Evolutionary conservation across 768 basidiomycete species (phyloP), one percentile per base, ranked within the genome.

Genomic region (Suillus hirtellus): DNA sequence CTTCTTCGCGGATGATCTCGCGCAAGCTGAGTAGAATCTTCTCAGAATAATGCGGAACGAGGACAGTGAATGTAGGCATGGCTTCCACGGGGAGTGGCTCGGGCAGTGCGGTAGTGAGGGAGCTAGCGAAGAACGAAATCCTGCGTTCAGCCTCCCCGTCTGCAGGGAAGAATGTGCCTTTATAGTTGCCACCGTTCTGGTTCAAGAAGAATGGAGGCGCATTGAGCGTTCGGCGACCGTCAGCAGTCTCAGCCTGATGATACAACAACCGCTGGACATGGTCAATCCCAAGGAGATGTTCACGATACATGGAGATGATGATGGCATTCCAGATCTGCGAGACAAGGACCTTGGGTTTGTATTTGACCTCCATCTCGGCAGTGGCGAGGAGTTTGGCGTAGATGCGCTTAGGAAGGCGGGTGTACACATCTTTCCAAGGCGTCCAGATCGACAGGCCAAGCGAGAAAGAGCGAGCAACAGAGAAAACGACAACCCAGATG

Each of bases 281-380:
- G 69, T 98, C 95, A 71, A 99, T 99, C 66, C 95, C 96, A 44
- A 99, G 82, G 56, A 99, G 81, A 78, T 99, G 97, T 72, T 99
- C 97, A 70, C 97, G 89, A 77, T 99, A 99, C 97, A 99, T 99
- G 61, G 96, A 99, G 66, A 99, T 99, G 76, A 99, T 96, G 77
- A 99, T 84, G 52, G 97, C 97, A 75, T 99, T 99, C 97, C 97
- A 99, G 37, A 99, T 90, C 79, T 99, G 97, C 21, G 96, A 98
- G 46, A 99, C 97, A 37, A 99, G 85, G 61, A 99, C 94, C 84
- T 99, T 99, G 63, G 97, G 97, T 78, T 99, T 99, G 81, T 99
- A 99, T 78, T 98, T 98, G 77, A 97, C 88, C 74, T 99, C 97
- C 97, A 99, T 99, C 72, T 99, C 96, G 2, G 84, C 87, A 0